Percentiles rank a stretch among this genome's conserved stretches.
These are phyloP conservation scores for Cutaneotrichosporon arboriforme DNA, from an alignment of 1,284 basidiomycete species.

Conservation along the genomic window DNA sequence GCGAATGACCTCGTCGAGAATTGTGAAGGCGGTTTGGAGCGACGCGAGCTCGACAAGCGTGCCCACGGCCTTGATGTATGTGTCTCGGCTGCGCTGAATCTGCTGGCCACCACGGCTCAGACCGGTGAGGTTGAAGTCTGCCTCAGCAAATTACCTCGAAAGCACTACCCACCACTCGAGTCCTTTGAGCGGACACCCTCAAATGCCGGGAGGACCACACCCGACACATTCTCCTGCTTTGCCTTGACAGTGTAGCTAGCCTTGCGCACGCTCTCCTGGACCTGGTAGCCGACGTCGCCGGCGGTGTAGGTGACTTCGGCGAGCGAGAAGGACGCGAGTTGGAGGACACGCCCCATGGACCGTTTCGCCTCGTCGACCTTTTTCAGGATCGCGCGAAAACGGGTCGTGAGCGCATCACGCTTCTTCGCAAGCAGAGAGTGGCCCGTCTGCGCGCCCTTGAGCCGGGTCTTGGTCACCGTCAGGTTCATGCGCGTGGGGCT, in stretches of 20 bases:
- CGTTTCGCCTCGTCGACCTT: slow-evolving; percentile 98
- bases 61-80: slow-evolving; percentile 94
- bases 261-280: slow-evolving; percentile 62
- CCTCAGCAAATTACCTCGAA: neutral
- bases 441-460: slow-evolving; percentile 96
- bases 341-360: slow-evolving; percentile 98
- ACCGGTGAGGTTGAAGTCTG: slow-evolving; percentile 97
- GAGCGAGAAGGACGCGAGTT: slow-evolving; percentile 94
- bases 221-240: slow-evolving; percentile 97
- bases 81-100: slow-evolving; percentile 85
- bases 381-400: slow-evolving; percentile 80
- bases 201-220: slow-evolving; percentile 94
- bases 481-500: slow-evolving; percentile 87
- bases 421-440: slow-evolving; percentile 97
- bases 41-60: slow-evolving; percentile 96
- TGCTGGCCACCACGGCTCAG: slow-evolving; percentile 96
- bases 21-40: slow-evolving; percentile 94
- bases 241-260: slow-evolving; percentile 90
- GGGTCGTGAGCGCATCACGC: slow-evolving; percentile 86
- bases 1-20: slow-evolving; percentile 97
- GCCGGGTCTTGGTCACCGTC: slow-evolving; percentile 83
- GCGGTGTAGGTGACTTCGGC: slow-evolving; percentile 98
- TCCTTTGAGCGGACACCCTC: slow-evolving; percentile 73
- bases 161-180: slow-evolving; percentile 62
- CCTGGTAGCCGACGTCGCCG: slow-evolving; percentile 91